Conservation (phyloP, 352 stramenopile genomes). For the Phytopythium mirpurense region DNA sequence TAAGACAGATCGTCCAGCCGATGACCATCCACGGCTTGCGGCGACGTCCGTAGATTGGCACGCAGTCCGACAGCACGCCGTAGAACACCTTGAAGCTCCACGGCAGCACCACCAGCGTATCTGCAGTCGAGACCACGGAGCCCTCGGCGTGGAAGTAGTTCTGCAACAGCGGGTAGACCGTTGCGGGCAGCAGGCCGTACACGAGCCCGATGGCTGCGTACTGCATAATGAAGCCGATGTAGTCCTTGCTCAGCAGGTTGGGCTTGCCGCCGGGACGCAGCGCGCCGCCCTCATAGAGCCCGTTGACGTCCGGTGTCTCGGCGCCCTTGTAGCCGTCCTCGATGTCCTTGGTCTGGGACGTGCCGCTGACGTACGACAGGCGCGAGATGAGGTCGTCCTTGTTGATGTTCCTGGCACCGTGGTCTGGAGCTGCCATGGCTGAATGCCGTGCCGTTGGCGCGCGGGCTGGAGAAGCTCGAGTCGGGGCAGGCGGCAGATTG, state of each 20-base stretch:
- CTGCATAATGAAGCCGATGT: constrained; percentile 40
- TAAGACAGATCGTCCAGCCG: too few relatives aligned
- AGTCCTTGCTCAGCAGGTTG: constrained; percentile 26
- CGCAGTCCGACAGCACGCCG: too few relatives aligned
- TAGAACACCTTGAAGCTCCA: constrained; percentile 7
- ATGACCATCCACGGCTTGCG: too few relatives aligned
- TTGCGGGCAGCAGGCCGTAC: constrained; percentile 37
- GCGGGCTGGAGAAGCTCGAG: not conserved
- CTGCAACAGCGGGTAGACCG: constrained; percentile 45
- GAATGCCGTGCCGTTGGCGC: not conserved
- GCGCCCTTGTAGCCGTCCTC: constrained; percentile 11
- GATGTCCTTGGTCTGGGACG: constrained; percentile 16
- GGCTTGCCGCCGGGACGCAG: constrained; percentile 31
- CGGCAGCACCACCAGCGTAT: constrained; percentile 34
- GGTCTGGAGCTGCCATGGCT: not conserved
- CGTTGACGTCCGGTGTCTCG: constrained; percentile 16
- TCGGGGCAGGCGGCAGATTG: not conserved
- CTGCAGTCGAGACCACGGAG: constrained; percentile 34
- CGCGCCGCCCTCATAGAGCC: constrained; percentile 27
- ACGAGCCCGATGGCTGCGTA: constrained; percentile 43
- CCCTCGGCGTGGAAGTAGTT: constrained; percentile 48
- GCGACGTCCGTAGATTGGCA: too few relatives aligned
- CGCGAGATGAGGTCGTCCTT: constrained; percentile 13
- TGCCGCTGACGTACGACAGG: constrained; percentile 18
- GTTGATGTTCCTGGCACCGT: not conserved